These are phyloP conservation scores for Saccharomyces hybrid DNA, from an alignment of 1,139 yeast genomes.

Conservation along the genomic window DNA sequence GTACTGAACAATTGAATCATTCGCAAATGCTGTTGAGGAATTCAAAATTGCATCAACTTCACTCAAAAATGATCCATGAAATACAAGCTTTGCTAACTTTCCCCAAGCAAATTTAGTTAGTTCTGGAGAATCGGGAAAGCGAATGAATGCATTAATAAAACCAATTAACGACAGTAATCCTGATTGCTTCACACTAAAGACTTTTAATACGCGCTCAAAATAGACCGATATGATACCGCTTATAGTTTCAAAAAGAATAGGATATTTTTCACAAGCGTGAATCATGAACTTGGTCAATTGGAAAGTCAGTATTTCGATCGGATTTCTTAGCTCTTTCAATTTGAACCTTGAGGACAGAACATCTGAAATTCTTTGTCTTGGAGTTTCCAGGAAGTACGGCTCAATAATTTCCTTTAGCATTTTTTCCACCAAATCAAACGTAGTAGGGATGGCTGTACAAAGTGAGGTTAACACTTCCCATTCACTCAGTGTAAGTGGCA, in stretches of 20 bases:
- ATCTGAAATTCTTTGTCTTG: slow-evolving; percentile 47
- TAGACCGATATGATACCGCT: not conserved
- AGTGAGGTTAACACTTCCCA: slow-evolving; percentile 66
- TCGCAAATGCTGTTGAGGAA: slow-evolving; percentile 21
- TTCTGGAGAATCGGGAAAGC: slow-evolving; percentile 15
- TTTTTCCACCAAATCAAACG: slow-evolving; percentile 42
- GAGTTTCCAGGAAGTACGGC: slow-evolving; percentile 52
- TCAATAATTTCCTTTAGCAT: slow-evolving; percentile 46
- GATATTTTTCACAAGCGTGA: slow-evolving; percentile 30
- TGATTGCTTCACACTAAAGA: slow-evolving; percentile 17
- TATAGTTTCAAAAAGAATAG: slow-evolving; percentile 17
- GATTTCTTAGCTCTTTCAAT: slow-evolving; percentile 41
- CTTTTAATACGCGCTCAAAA: slow-evolving; percentile 13
- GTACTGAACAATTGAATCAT: slow-evolving; percentile 28
- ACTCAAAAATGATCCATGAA: slow-evolving; percentile 16
- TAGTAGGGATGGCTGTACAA: slow-evolving; percentile 41
- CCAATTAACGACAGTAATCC: slow-evolving; percentile 30
- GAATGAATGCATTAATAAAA: slow-evolving; percentile 24
- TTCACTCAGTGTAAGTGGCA: slow-evolving; percentile 49
- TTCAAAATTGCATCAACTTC: slow-evolving; percentile 18
- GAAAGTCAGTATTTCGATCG: slow-evolving; percentile 35
- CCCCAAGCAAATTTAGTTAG: slow-evolving; percentile 20
- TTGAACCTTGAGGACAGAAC: slow-evolving; percentile 37
- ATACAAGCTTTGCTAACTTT: slow-evolving; percentile 14
- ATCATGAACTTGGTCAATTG: slow-evolving; percentile 32